phyloP scores from a whole-genome alignment of 2,329 filamentous ascomycete genomes.

The Phialophora tarda region DNA sequence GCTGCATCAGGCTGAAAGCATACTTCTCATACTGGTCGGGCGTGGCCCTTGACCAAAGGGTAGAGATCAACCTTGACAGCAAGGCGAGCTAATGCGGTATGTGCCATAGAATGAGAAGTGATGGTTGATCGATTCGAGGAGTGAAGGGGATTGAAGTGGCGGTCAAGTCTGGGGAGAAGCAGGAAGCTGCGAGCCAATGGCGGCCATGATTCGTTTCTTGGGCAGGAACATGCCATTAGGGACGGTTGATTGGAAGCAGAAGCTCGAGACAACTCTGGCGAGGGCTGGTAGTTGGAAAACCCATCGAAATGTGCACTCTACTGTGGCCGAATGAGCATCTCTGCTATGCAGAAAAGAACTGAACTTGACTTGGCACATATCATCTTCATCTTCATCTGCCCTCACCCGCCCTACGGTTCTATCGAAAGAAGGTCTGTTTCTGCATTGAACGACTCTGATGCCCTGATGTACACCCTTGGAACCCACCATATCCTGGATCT shows the following conservation, averaged over 20 bases:
- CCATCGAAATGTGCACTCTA: not conserved
- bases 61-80: not conserved
- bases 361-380: not conserved
- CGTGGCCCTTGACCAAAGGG: not conserved
- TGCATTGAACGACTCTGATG: not conserved
- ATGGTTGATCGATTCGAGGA: not conserved
- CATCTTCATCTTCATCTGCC: not conserved
- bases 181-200: not conserved
- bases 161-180: not conserved
- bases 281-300: not conserved
- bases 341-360: not conserved
- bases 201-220: not conserved
- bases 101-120: not conserved
- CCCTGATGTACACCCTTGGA: slow-evolving; percentile 13
- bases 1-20: not conserved
- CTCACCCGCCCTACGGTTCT: not conserved
- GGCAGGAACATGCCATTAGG: not conserved
- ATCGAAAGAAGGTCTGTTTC: slow-evolving; percentile 4
- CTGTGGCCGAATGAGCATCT: not conserved
- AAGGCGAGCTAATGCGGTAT: not conserved
- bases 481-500: not conserved
- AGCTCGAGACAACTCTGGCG: too few species aligned
- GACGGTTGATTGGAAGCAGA: not conserved
- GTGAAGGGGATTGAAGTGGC: not conserved
- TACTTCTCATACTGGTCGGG: not conserved